Percentiles rank a stretch among this genome's conserved stretches.
These are phyloP conservation scores for Leccinum fallax DNA, from an alignment of 1,284 basidiomycete genomes.

Conservation along the genomic window DNA sequence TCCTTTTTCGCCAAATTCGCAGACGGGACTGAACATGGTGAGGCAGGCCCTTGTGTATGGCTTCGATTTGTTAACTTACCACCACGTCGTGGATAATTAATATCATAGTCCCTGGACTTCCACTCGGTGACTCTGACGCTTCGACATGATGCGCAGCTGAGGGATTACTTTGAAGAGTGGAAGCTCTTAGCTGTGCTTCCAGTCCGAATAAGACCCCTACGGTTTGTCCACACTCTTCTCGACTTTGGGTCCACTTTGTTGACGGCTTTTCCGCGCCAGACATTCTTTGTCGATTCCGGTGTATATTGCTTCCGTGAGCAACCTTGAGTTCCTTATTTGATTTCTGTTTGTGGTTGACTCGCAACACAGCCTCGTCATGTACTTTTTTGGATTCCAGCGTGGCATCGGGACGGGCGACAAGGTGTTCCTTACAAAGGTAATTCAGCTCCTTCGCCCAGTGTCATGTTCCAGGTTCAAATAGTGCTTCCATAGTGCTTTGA, in stretches of 20 bases:
- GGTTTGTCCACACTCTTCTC: constrained; percentile 38
- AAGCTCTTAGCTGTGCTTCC: constrained; percentile 45
- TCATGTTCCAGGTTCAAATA: not conserved
- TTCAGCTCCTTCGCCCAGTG: constrained; percentile 2
- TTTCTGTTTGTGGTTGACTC: constrained; percentile 18
- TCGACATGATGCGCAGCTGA: constrained; percentile 59
- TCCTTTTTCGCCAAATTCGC: constrained; percentile 46
- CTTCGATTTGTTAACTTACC: constrained; percentile 2
- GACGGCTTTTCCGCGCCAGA: constrained; percentile 44
- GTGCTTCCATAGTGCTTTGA: constrained; percentile 45
- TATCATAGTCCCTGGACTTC: constrained; percentile 62
- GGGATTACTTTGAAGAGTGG: constrained; percentile 67
- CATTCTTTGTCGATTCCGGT: constrained; percentile 60
- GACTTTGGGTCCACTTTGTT: not conserved
- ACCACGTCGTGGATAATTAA: not conserved
- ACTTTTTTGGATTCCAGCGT: constrained; percentile 76
- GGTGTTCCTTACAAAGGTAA: constrained; percentile 68
- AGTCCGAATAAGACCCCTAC: constrained; percentile 53
- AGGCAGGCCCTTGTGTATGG: not conserved
- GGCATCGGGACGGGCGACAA: constrained; percentile 65
- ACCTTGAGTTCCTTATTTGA: not conserved
- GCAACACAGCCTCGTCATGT: constrained; percentile 66
- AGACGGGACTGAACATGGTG: constrained; percentile 73
- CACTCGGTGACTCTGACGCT: constrained; percentile 52
- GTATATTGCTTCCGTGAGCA: constrained; percentile 69